These are phyloP conservation scores for Pyrrhoderma lamaoense DNA, from an alignment of 1,284 basidiomycete genomes.

Conservation along the genomic window DNA sequence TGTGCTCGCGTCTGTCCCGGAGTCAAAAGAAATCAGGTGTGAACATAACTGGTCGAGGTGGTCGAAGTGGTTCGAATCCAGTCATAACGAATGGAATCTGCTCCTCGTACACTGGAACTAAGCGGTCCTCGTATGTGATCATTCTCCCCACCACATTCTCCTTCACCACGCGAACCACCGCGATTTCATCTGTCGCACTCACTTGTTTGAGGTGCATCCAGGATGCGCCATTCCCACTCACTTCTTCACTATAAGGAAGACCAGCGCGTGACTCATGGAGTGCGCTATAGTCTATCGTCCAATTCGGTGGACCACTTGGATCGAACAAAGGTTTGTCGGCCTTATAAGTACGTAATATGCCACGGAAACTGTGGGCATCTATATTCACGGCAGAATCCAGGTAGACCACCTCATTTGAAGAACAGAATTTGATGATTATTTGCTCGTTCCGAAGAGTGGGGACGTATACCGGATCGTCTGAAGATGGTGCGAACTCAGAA, in stretches of 20 bases:
- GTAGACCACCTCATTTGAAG: too few relatives aligned
- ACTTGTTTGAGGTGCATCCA: background rate
- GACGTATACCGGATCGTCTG: background rate
- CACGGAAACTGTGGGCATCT: slow-evolving; percentile 1
- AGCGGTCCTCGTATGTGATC: background rate
- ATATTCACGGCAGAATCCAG: too few relatives aligned
- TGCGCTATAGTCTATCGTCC: background rate
- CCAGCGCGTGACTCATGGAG: slow-evolving; percentile 1
- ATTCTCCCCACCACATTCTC: slow-evolving; percentile 2
- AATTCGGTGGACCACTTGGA: slow-evolving; percentile 3
- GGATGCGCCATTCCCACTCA: slow-evolving; percentile 1
- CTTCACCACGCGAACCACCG: background rate
- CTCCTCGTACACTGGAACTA: slow-evolving; percentile 6
- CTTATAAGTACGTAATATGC: background rate
- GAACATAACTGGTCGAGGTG: background rate
- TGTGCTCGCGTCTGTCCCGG: too few relatives aligned
- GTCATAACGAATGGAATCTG: slow-evolving; percentile 1
- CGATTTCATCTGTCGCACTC: background rate
- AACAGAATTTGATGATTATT: too few relatives aligned
- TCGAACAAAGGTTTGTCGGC: slow-evolving; percentile 3
- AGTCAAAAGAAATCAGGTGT: too few relatives aligned
- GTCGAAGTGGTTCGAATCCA: background rate
- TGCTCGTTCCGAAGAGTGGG: background rate
- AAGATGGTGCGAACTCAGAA: background rate
- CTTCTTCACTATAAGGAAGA: background rate